Evolutionary conservation across 2,329 filamentous ascomycete genomes (phyloP), one percentile per base, ranked within the genome.

Genomic region (Orbilia blumenaviensis): DNA sequence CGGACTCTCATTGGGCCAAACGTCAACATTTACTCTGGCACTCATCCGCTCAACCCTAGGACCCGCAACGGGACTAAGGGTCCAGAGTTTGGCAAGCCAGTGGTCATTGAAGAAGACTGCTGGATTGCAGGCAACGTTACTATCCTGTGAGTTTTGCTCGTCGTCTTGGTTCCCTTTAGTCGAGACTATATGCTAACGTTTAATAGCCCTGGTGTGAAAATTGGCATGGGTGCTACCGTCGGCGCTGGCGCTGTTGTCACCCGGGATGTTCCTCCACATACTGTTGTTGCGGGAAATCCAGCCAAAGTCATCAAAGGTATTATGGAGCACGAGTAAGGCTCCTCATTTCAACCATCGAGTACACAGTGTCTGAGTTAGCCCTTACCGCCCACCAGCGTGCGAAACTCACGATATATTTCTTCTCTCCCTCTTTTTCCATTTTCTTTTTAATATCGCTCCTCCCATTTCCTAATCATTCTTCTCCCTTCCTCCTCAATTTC

Each of bases 11-110:
- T 94, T 78, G 93, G 93, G 1, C 91, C 92, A 0, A 92, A 94
- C 79, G 94, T 97, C 69, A 94, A 89, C 78, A 91, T 98, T 79
- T 92, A 93, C 81, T 93, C 91, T 14, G 89, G 90, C 34, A 91
- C 89, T 44, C 86, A 91, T 56, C 89, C 89, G 44, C 89, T 90
- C 12, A 92, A 96, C 81, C 89, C 90, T 27, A 89, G 91, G 81
- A 87, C 88, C 78, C 87, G 92, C 21, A 89, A 91, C 80, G 94
- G 93, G 5, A 90, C 89, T 52, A 89, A 89, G 78, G 92, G 91
- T 34, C 87, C 88, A 5, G 90, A 92, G 80, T 83, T 89, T 71
- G 93, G 92, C 12, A 88, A 88, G 32, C 85, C 87, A 16, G 90
- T 98, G 66, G 87, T 86, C 34, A 94, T 98, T 77, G 92, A 93